Evolutionary conservation across 2,329 filamentous ascomycete genomes (phyloP).

Genomic region (Monosporascus sp.): DNA sequence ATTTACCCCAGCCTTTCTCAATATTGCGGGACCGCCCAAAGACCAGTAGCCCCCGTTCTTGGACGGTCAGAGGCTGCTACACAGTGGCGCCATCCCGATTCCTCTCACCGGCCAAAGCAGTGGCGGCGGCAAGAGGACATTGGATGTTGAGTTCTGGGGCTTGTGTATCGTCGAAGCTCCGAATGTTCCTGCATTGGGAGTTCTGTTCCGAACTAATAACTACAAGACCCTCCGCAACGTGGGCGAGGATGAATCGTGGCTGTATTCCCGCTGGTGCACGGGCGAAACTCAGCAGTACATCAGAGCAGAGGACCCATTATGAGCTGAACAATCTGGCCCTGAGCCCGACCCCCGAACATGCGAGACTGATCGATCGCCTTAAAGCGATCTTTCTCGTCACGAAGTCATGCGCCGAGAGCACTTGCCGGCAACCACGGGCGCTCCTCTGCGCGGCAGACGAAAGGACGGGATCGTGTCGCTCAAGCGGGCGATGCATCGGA

Average conservation of each 20-base stretch:
- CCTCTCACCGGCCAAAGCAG: not conserved
- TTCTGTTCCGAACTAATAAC: slow-evolving; percentile 12
- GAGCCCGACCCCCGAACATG: slow-evolving; percentile 1
- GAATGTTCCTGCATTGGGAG: not conserved
- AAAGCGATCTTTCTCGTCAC: slow-evolving; percentile 21
- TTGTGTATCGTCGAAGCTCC: not conserved
- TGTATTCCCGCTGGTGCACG: slow-evolving; percentile 25
- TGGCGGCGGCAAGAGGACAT: not conserved
- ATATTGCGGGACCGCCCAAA: slow-evolving; percentile 18
- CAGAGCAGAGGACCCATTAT: slow-evolving; percentile 17
- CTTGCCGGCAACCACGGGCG: slow-evolving; percentile 18
- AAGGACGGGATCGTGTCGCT: slow-evolving; percentile 3
- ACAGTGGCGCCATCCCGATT: slow-evolving; percentile 19
- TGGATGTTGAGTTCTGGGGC: slow-evolving; percentile 2
- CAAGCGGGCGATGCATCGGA: slow-evolving; percentile 3
- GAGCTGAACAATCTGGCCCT: slow-evolving; percentile 17
- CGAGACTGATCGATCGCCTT: slow-evolving; percentile 10
- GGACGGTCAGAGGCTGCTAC: slow-evolving; percentile 24
- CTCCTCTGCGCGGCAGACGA: slow-evolving; percentile 4
- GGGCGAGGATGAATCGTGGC: slow-evolving; percentile 13
- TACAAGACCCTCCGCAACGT: slow-evolving; percentile 25
- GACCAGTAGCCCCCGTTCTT: slow-evolving; percentile 18
- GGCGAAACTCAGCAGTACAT: slow-evolving; percentile 27
- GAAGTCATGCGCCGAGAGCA: slow-evolving; percentile 18
- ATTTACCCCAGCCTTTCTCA: slow-evolving; percentile 25